Evolutionary conservation across 345 rosid genomes (phyloP), one percentile per base, ranked within the genome.

Genomic region (Heritiera fomes): DNA sequence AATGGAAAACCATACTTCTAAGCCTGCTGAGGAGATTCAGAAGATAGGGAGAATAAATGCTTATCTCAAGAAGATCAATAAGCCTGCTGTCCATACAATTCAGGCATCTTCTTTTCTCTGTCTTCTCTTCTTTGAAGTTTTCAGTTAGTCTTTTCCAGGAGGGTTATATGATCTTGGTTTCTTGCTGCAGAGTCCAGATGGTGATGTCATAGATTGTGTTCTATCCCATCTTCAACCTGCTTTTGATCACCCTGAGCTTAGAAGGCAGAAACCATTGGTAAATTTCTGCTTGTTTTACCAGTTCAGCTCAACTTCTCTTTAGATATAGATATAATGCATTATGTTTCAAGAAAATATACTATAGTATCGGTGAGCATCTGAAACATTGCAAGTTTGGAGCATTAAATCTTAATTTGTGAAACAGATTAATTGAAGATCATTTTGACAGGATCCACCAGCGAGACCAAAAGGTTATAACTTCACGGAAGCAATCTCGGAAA

Each of bases 151-250:
- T 8, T 50, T 71, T 17, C 46, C 12, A 17, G 23, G 38, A 49
- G 59, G 5, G 9, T 28, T 65, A 47, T 56, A 60, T 74, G 50
- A 14, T 40, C 18, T 58, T 53, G 10, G 53, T 32, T 73, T 46
- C 17, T 45, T 52, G 41, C 71, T 81, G 78, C 87, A 95, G 99
- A 95, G 99, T 62, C 97, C 97, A 70, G 99, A 93, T 75, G 97
- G 98, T 18, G 99, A 95, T 90, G 64, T 91, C 66, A 91, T 95
- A 80, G 97, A 95, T 73, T 95, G 99, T 86, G 97, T 93, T 72
- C 60, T 71, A 46, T 86, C 97, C 84, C 95, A 91, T 84, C 88
- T 83, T 23, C 99, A 95, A 84, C 94, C 96, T 66, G 97, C 98
- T 79, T 95, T 95, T 76, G 99, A 95, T 78, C 99, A 92, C 84